These are phyloP conservation scores for Ophiocordyceps robertsii DNA, from an alignment of 2,329 filamentous ascomycete genomes.

Conservation along the genomic window DNA sequence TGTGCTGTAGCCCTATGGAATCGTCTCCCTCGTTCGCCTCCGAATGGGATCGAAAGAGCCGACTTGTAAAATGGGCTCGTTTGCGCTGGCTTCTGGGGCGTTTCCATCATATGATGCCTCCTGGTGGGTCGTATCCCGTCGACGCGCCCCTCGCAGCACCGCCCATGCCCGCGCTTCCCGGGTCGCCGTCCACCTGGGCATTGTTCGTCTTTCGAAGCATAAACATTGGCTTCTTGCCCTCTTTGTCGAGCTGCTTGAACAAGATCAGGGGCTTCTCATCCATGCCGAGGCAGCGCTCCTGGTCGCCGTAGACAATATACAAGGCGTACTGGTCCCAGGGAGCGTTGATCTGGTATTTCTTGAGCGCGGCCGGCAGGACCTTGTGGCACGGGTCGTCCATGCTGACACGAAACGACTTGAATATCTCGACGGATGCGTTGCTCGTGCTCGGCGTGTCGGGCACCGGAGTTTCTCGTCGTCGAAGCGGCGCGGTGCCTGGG, in stretches of 20 bases:
- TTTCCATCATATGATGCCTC: slow-evolving; percentile 40
- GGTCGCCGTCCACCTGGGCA: slow-evolving; percentile 36
- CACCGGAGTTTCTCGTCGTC: slow-evolving; percentile 47
- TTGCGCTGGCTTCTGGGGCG: neutral
- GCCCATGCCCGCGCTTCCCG: slow-evolving; percentile 39
- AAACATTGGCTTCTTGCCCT: slow-evolving; percentile 98
- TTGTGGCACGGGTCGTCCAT: slow-evolving; percentile 98
- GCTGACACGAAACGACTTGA: slow-evolving; percentile 95
- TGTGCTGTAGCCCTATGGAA: too few relatives aligned
- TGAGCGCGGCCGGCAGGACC: slow-evolving; percentile 85
- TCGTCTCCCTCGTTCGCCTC: neutral
- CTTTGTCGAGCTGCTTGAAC: slow-evolving; percentile 94
- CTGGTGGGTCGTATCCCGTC: slow-evolving; percentile 41
- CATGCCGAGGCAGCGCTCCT: slow-evolving; percentile 82
- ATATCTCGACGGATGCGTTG: slow-evolving; percentile 72
- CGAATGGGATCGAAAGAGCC: neutral
- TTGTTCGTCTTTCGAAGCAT: slow-evolving; percentile 68
- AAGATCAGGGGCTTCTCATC: slow-evolving; percentile 90
- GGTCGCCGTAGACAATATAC: slow-evolving; percentile 98
- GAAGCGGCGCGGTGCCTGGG: slow-evolving; percentile 24
- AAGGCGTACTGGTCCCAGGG: slow-evolving; percentile 96
- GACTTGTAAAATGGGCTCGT: neutral
- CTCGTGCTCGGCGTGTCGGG: slow-evolving; percentile 45
- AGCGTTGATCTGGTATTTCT: slow-evolving; percentile 97
- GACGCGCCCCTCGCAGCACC: slow-evolving; percentile 29